Base-by-base conservation (phyloP, 305 asterid genomes). In the Salvia sclarea region DNA sequence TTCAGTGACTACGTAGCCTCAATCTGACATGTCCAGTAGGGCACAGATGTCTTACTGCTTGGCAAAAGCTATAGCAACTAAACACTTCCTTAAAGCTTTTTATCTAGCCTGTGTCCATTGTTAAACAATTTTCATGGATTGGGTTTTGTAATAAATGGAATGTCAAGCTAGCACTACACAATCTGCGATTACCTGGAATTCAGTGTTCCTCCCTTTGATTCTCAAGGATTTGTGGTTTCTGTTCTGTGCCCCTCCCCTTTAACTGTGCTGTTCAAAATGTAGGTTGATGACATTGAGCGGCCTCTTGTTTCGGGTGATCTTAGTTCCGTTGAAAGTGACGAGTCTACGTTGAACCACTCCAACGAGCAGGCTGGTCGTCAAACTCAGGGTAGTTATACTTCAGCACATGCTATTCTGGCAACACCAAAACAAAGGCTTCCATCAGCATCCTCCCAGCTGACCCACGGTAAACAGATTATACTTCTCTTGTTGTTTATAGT, bases 261-360 rank as follows among this genome's bases (percentile, higher is more conserved):
- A 49, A 24, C 40, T 8, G 40, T n/a, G 13, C 2, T 54, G 37
- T 61, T 63, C 69, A 67, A 52, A 21, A 35, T 53, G 57, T 78
- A 93, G 97, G 86, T 65, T 69, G 97, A 94, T 79, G 98, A 91
- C 75, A 78, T 91, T 50, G 93, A 91, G 75, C 79, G 96, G 76
- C 97, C 97, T 82, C 91, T 93, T 74, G 66, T 93, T 75, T 69
- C 86, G 33, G 95, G 87, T 70, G 96, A 84, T 81, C 72, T 69
- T 61, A 74, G 66, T 77, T 20, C 72, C 56, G 77, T 70, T 71
- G 85, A 85, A 76, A 82, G 76, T 68, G 82, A 69, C 60, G 92
- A 71, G 66, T 80, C 85, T 74, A 55, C 82, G 7, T 71, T 83
- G 71, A 68, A 54, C 72, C 68, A 75, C 75, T 64, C 82, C 64